Evolutionary conservation across 2,329 filamentous ascomycete genomes (phyloP), one percentile per base, ranked within the genome.

Genomic region (Cladosporium oxysporum): DNA sequence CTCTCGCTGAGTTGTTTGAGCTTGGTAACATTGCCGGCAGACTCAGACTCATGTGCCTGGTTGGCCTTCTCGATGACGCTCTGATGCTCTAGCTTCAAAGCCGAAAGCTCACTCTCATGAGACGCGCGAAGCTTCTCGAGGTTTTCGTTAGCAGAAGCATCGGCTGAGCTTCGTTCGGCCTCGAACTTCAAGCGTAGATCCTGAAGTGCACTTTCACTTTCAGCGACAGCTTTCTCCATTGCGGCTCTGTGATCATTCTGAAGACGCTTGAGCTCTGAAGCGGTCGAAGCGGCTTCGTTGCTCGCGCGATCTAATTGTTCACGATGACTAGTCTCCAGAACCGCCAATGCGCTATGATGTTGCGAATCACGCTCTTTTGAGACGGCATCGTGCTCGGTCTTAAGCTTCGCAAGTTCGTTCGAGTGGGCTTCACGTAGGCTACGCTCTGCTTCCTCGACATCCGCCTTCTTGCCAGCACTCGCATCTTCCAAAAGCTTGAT

Each of bases 341-440:
- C 10, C 12, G 50, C 35, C 26, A 69, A 23, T 12, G 55, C 41
- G 11, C 26, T 35, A n/a, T 31, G 57, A 49, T 68, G 67, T 26
- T 66, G 55, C 4, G 47, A 29, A 18, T 47, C 62, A 6, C n/a
- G 35, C 14, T 59, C 44, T 23, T 65, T 52, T 12, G 60, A 16
- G 26, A n/a, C 18, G 3, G 49, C 35, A 28, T 58, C n/a, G 37
- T 69, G 66, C 57, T 69, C 57, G 7, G 65, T 29, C 31, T n/a
- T 55, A 21, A 63, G 14, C 23, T 35, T 59, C 55, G 49, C 31
- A 28, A 53, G 44, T 10, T 49, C 41, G 7, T 29, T 31, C n/a
- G 35, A 16, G 23, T 59, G 47, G 11, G 57, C 14, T 12, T 59
- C 28, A 8, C 35, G 21, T 23, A 47, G 8, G 12, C 7, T 4